Evolutionary conservation across 1,284 basidiomycete genomes (phyloP), one percentile per base, ranked within the genome.

Genomic region (Austroboletus olivaceoglutinosus): DNA sequence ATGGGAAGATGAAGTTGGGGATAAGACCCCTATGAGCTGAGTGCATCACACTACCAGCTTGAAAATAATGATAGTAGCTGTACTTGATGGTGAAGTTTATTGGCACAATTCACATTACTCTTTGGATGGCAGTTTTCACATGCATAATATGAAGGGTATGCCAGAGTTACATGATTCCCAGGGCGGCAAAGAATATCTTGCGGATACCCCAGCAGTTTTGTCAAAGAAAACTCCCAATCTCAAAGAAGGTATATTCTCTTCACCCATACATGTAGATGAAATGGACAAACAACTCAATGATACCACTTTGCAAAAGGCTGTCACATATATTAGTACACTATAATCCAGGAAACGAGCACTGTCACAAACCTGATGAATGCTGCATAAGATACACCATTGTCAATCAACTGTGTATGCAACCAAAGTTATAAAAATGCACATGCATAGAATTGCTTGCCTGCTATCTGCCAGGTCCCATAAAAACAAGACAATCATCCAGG

Each of bases 401-500:
- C 18, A 51, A 18, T 12, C 33, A n/a, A 45, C 36, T 21, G 23
- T 11, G 9, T 9, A 40, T 7, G 4, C 2, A 21, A 45, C 21
- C 19, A 71, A 1, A 4, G 74, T 7, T 13, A 72, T 73, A 36
- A 7, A 7, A 48, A 68, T 87, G 3, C 77, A 91, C 76, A 83
- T 86, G 80, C 84, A 86, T 15, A 89, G 71, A 53, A 88, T 86
- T 8, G 84, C 83, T 55, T 78, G 76, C 58, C 93, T 93, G 53
- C 83, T 85, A 55, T 89, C 80, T 11, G 93, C 88, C n/a, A 95
- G 78, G 54, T 86, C 82, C 18, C 86, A 79, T 45, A 95, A 75
- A 64, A 95, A 87, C 2, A 79, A 75, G 45, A 92, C 77, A 59
- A 96, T 92, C 15, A 86, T 87, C 87, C 89, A 94, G 0, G 93